Evolutionary conservation across 2,329 filamentous ascomycete species (phyloP), one percentile per base, ranked within the genome.

Genomic region (Ceratocystis colombiana): DNA sequence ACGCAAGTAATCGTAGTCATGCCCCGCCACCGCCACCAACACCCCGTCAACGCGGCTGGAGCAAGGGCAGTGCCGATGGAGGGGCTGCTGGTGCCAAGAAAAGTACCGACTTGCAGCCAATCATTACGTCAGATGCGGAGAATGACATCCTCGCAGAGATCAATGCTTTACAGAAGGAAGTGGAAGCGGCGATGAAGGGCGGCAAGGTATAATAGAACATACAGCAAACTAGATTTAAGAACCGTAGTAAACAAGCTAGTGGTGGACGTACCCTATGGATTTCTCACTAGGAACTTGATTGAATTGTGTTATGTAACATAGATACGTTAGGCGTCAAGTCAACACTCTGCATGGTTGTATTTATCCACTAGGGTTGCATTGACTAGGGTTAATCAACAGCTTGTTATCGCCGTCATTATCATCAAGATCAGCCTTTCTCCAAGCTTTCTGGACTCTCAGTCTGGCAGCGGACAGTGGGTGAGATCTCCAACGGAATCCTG

Each of bases 101-200:
- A 69, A 44, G 61, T 33, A n/a, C 20, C 7, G 55, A 68, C 53
- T 59, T 66, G n/a, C 62, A 67, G 12, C 44, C 66, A 41, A 69
- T 62, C 8, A 67, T 64, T 25, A 64, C 62, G 17, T 67, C 66
- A 15, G 67, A 59, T n/a, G 71, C 70, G 61, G 68, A 72, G 67
- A 66, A 71, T 25, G 83, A 88, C 71, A 89, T 92, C 68, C 74
- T 93, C 70, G 87, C 87, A 0, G 88, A 92, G 73, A 75, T 93
- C 66, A 82, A 84, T 61, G 84, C 85, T 25, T 75, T 93, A 69
- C 88, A 90, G 75, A 82, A 82, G 72, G 89, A 93, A 72, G 88
- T 93, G 48, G 88, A 93, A 75, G 87, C 83, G 22, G 66, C 66
- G 7, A 65, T 68, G 57, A 65, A 65, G 59, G 66, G 66, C 17